Percentiles rank a stretch among this genome's conserved stretches.
phyloP scores from a whole-genome alignment of 768 basidiomycete genomes.

The Psilocybe sp. region DNA sequence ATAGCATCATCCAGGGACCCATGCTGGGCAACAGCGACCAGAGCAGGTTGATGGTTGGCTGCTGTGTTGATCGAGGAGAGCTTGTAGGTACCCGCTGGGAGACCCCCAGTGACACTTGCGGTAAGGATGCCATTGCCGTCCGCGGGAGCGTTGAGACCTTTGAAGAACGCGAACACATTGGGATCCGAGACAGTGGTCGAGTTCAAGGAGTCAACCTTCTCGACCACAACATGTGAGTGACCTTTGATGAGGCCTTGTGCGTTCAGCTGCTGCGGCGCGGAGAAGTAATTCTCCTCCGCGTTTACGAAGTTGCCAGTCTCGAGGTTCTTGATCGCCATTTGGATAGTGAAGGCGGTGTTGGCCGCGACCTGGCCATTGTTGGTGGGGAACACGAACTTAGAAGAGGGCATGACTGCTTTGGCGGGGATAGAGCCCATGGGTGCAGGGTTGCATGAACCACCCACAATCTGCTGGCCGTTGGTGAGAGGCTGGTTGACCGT shows the following conservation, averaged over 20 bases:
- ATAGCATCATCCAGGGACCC: slow-evolving; percentile 1
- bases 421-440: slow-evolving; percentile 58
- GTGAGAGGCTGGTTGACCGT: slow-evolving; percentile 48
- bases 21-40: slow-evolving; percentile 4
- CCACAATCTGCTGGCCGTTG: slow-evolving; percentile 47
- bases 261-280: slow-evolving; percentile 55
- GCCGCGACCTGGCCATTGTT: slow-evolving; percentile 42
- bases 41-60: slow-evolving; percentile 2
- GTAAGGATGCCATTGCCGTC: slow-evolving; percentile 42
- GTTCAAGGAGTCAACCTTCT: slow-evolving; percentile 39
- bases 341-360: slow-evolving; percentile 48
- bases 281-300: slow-evolving; percentile 48
- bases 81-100: neutral
- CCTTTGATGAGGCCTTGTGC: slow-evolving; percentile 48
- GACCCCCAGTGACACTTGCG: slow-evolving; percentile 47
- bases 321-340: slow-evolving; percentile 41
- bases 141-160: slow-evolving; percentile 41
- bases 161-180: slow-evolving; percentile 55
- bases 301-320: slow-evolving; percentile 56
- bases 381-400: slow-evolving; percentile 45
- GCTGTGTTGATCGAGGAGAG: slow-evolving; percentile 2
- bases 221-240: slow-evolving; percentile 59
- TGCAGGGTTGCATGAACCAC: slow-evolving; percentile 58
- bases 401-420: slow-evolving; percentile 42
- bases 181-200: slow-evolving; percentile 48